Conservation (phyloP, 2,329 filamentous ascomycete genomes). For the Colletotrichum echinochloae region DNA sequence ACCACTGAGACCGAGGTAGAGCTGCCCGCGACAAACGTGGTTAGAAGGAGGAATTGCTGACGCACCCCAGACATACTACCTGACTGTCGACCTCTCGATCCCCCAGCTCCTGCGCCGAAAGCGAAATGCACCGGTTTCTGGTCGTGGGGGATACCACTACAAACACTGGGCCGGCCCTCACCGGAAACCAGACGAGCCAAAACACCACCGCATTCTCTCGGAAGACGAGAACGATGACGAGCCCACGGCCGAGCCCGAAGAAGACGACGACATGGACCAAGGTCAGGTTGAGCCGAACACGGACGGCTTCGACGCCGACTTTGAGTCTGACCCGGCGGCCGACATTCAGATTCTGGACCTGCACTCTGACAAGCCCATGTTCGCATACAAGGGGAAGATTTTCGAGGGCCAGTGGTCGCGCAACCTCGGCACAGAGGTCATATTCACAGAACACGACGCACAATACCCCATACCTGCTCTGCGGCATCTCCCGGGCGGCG, state of each 20-base stretch:
- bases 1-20: slow-evolving; percentile 70
- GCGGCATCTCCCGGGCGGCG: slow-evolving; percentile 66
- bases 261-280: slow-evolving; percentile 46
- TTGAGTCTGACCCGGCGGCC: slow-evolving; percentile 43
- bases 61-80: slow-evolving; percentile 67
- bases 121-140: slow-evolving; percentile 42
- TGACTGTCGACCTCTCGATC: slow-evolving; percentile 73
- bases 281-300: slow-evolving; percentile 34
- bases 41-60: slow-evolving; percentile 4
- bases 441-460: slow-evolving; percentile 70
- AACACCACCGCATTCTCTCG: slow-evolving; percentile 40
- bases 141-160: slow-evolving; percentile 60
- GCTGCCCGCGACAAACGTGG: not conserved
- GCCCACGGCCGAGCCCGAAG: slow-evolving; percentile 38
- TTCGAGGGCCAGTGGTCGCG: slow-evolving; percentile 86
- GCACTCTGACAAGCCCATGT: slow-evolving; percentile 79
- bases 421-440: slow-evolving; percentile 85
- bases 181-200: slow-evolving; percentile 39
- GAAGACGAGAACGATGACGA: slow-evolving; percentile 45
- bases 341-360: slow-evolving; percentile 86
- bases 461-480: slow-evolving; percentile 57
- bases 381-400: slow-evolving; percentile 82
- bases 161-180: slow-evolving; percentile 55
- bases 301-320: slow-evolving; percentile 42
- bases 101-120: slow-evolving; percentile 63